These are phyloP conservation scores for Cladophialophora exuberans DNA, from an alignment of 2,329 filamentous ascomycete genomes.

Conservation along the genomic window DNA sequence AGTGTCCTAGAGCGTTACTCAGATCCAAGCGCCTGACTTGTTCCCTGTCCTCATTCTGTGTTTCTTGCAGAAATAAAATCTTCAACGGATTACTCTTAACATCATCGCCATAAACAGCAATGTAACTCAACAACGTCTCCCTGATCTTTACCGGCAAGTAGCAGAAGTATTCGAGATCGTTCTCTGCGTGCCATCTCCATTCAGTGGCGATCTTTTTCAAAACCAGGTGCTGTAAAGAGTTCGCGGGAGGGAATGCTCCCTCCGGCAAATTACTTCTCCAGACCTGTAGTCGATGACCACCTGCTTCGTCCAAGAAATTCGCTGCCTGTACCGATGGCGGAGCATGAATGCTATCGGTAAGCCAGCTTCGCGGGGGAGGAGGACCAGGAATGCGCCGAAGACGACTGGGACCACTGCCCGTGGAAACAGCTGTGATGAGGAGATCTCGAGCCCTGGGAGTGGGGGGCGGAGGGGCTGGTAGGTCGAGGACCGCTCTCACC, in stretches of 20 bases:
- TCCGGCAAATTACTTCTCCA: slow-evolving; percentile 42
- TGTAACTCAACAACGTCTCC: slow-evolving; percentile 58
- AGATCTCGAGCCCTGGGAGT: slow-evolving; percentile 40
- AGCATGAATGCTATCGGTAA: slow-evolving; percentile 36
- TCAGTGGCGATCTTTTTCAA: slow-evolving; percentile 59
- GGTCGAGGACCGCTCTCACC: slow-evolving; percentile 47
- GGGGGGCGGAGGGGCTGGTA: slow-evolving; percentile 46
- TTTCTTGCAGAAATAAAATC: slow-evolving; percentile 49
- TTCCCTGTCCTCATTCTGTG: slow-evolving; percentile 37
- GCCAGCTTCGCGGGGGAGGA: slow-evolving; percentile 51
- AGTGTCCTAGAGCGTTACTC: slow-evolving; percentile 52
- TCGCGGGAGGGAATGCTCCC: slow-evolving; percentile 39
- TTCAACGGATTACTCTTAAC: slow-evolving; percentile 50
- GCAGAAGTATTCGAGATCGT: slow-evolving; percentile 59
- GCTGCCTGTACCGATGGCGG: slow-evolving; percentile 9
- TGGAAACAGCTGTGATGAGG: slow-evolving; percentile 30
- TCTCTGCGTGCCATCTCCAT: slow-evolving; percentile 61
- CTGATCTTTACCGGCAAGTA: slow-evolving; percentile 57
- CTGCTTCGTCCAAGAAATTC: slow-evolving; percentile 12
- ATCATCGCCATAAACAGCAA: slow-evolving; percentile 54
- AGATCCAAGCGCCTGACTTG: slow-evolving; percentile 59
- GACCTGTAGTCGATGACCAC: slow-evolving; percentile 23
- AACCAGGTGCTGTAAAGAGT: slow-evolving; percentile 55
- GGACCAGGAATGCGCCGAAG: slow-evolving; percentile 48
- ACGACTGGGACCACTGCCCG: slow-evolving; percentile 40